Base-by-base conservation (phyloP, 2,329 filamentous ascomycete genomes). In the Exophiala sp. region DNA sequence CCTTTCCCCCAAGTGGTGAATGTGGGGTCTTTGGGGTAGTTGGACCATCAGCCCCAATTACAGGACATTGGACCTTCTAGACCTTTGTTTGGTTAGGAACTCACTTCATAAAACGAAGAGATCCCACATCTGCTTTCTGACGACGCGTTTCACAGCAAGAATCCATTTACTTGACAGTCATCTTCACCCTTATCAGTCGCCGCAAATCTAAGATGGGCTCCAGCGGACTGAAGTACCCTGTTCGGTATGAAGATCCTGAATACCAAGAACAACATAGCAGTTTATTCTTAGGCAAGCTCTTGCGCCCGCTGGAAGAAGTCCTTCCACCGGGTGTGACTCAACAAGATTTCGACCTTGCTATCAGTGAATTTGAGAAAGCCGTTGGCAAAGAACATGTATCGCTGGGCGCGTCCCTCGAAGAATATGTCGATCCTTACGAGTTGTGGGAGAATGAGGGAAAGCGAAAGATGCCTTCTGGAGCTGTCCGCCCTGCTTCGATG, bases 381-480 rank as follows among this genome's bases (percentile, higher is more conserved):
- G 53, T 59, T 3, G 57, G 57, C 12, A 40, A 52, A 32, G 54
- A 54, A 5, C 32, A 53, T 39, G 35, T 47, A 8, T 54, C 51
- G 20, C 20, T 39, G 29, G 50, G 54, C 7, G 32, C 50, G 6
- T 32, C 45, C 1, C 40, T 59, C 12, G 57, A 59, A 44, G 57
- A 59, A 24, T 59, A 59, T 50, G 54, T 59, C 6, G 57, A 59
- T 41, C 57, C 57, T 1, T 59, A 59, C 24, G 57, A 59, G 14
- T 21, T 59, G 11, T 56, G 54, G 53, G 57, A 59, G 35, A 47
- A 56, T 18, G 53, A 56, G 38, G 53, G 53, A 6, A 54, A 51
- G 42, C 41, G 57, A 29, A 56, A 50, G 21, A 54, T 59, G 54
- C 57, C 57, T 10, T 57, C 53, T 49, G 53, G 49, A 24, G 57